Evolutionary conservation across 169 alveolate species (phyloP).

Genomic region (Plasmodium adleri): DNA sequence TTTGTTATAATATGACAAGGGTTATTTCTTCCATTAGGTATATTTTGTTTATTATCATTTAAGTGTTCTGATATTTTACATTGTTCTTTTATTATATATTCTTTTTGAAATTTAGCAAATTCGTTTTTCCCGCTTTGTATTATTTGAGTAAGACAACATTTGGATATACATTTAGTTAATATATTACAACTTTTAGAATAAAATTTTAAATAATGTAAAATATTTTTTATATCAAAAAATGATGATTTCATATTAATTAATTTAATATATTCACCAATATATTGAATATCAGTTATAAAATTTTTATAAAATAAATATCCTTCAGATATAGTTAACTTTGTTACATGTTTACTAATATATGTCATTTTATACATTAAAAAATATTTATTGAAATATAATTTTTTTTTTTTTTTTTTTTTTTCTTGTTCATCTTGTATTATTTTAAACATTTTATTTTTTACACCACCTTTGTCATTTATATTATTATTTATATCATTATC

Average conservation of each 20-base stretch:
- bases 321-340: slow-evolving; percentile 37
- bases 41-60: not conserved
- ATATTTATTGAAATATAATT: slow-evolving; percentile 59
- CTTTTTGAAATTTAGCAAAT: slow-evolving; percentile 12
- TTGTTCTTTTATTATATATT: slow-evolving; percentile 7
- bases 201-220: slow-evolving; percentile 43
- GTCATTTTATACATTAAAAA: slow-evolving; percentile 60
- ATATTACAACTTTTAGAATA: slow-evolving; percentile 30
- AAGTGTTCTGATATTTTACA: not conserved
- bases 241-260: slow-evolving; percentile 35
- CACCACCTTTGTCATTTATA: not conserved
- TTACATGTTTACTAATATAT: slow-evolving; percentile 35
- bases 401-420: not conserved
- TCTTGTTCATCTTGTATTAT: not conserved
- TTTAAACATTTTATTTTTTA: not conserved
- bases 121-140: not conserved
- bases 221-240: slow-evolving; percentile 45
- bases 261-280: slow-evolving; percentile 21
- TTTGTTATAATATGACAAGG: not conserved
- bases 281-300: slow-evolving; percentile 15
- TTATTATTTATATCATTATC: slow-evolving; percentile 22
- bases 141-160: slow-evolving; percentile 19
- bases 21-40: not conserved
- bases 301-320: slow-evolving; percentile 34
- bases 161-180: slow-evolving; percentile 37